Conservation (phyloP, 2,329 filamentous ascomycete genomes). For the Colletotrichum abscissum region DNA sequence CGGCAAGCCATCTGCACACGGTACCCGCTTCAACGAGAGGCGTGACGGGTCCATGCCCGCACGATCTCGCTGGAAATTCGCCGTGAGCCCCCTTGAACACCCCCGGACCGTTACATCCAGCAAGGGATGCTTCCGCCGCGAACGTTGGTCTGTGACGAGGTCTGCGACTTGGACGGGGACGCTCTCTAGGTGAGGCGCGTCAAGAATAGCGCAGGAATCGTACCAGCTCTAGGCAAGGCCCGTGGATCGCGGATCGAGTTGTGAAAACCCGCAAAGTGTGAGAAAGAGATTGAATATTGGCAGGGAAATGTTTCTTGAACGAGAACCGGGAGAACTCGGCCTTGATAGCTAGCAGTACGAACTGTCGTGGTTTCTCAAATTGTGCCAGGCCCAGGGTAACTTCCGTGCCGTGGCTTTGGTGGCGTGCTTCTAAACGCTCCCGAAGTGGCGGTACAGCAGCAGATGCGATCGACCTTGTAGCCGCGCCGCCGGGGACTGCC, state of each 20-base stretch:
- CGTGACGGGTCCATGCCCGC: conserved; percentile 23
- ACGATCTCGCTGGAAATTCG: conserved; percentile 37
- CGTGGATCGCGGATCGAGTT: background rate
- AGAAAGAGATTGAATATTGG: background rate
- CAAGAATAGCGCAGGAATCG: conserved; percentile 27
- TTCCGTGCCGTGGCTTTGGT: conserved; percentile 9
- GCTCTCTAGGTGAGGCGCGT: conserved; percentile 17
- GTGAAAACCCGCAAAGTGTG: background rate
- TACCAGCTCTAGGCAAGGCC: conserved; percentile 7
- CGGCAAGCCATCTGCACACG: conserved; percentile 34
- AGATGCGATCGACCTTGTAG: conserved; percentile 31
- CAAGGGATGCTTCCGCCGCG: conserved; percentile 33
- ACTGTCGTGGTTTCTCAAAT: background rate
- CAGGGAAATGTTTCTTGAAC: background rate
- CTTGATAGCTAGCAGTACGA: background rate
- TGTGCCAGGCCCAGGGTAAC: conserved; percentile 20
- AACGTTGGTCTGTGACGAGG: conserved; percentile 32
- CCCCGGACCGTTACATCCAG: conserved; percentile 34
- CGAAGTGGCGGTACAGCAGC: conserved; percentile 28
- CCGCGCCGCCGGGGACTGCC: conserved; percentile 31
- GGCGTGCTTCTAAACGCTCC: conserved; percentile 27
- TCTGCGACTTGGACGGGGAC: conserved; percentile 26
- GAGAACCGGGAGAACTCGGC: background rate
- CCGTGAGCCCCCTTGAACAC: conserved; percentile 28
- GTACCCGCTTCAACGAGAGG: conserved; percentile 27